phyloP scores from a whole-genome alignment of 192 early-diverging fungal genomes.

The Coemansia sp. region DNA sequence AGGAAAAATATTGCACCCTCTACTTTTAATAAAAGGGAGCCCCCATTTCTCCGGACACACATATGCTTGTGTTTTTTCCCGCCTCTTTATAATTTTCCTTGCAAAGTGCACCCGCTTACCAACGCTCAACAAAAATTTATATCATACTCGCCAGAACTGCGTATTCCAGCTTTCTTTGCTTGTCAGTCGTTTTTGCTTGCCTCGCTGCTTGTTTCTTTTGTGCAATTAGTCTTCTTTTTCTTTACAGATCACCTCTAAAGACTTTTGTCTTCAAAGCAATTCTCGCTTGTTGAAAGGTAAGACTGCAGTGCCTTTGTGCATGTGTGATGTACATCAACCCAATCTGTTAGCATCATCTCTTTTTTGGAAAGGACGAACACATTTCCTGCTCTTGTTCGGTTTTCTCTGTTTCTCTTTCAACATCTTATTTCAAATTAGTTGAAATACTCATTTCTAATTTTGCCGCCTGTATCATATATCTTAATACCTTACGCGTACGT shows the following conservation, averaged over 20 bases:
- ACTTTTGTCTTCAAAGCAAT: background rate
- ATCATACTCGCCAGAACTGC: background rate
- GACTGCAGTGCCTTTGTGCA: background rate
- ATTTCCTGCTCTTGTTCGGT: background rate
- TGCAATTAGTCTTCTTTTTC: background rate
- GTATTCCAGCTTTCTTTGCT: background rate
- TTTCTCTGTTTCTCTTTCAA: background rate
- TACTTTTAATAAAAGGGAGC: conserved; percentile 6
- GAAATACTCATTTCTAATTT: background rate
- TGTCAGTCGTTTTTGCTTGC: background rate
- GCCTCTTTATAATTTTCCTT: conserved; percentile 3
- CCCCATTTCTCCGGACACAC: conserved; percentile 3
- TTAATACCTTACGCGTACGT: background rate
- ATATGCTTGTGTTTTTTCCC: background rate
- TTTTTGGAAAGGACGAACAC: background rate
- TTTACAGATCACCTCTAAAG: background rate
- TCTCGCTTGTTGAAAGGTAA: background rate
- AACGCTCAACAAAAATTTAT: background rate
- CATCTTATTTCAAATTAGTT: background rate
- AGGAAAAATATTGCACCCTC: background rate
- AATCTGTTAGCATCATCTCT: background rate
- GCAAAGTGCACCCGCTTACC: background rate
- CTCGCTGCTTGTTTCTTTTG: background rate
- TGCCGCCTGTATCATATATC: background rate
- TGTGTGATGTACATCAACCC: background rate